phyloP scores from a whole-genome alignment of 2,329 filamentous ascomycete genomes.

The Penicillium vulpinum region DNA sequence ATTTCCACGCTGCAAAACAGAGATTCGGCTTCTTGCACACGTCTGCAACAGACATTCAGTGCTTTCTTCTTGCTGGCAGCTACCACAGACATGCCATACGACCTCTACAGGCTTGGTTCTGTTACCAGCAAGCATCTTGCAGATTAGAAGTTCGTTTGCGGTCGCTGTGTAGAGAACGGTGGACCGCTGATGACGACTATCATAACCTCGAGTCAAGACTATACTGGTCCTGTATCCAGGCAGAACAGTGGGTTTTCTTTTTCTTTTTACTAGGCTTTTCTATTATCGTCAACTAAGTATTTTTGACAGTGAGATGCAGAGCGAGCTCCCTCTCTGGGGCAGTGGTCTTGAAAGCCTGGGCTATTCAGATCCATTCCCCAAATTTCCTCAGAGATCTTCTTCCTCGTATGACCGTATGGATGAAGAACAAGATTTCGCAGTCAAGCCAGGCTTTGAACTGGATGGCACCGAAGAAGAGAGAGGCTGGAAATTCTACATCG shows the following conservation, averaged over 20 bases:
- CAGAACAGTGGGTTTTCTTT: constrained; percentile 20
- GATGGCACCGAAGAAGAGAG: constrained; percentile 22
- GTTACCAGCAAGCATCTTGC: constrained; percentile 28
- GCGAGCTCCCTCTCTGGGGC: constrained; percentile 25
- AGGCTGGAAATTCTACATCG: constrained; percentile 27
- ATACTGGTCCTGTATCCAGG: constrained; percentile 30
- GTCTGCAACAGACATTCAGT: constrained; percentile 25
- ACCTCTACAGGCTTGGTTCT: constrained; percentile 26
- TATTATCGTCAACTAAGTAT: not conserved
- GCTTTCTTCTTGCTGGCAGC: constrained; percentile 24
- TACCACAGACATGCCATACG: constrained; percentile 25
- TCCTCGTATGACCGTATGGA: constrained; percentile 17
- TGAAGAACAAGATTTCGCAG: constrained; percentile 3
- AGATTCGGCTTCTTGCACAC: constrained; percentile 24
- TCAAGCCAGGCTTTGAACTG: constrained; percentile 4
- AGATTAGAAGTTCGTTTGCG: constrained; percentile 25
- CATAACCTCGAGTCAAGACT: constrained; percentile 25
- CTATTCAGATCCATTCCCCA: constrained; percentile 25
- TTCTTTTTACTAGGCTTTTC: not conserved
- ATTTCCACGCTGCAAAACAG: constrained; percentile 27
- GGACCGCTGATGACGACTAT: constrained; percentile 24
- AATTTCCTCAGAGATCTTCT: constrained; percentile 5
- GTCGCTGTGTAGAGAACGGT: constrained; percentile 23
- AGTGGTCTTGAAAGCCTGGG: constrained; percentile 22
- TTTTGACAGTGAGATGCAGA: constrained; percentile 22